A percentile compares a stretch with the other conserved stretches of the same genome.
phyloP scores from a whole-genome alignment of 2,329 filamentous ascomycete species.

The Fusarium gaditjirri region DNA sequence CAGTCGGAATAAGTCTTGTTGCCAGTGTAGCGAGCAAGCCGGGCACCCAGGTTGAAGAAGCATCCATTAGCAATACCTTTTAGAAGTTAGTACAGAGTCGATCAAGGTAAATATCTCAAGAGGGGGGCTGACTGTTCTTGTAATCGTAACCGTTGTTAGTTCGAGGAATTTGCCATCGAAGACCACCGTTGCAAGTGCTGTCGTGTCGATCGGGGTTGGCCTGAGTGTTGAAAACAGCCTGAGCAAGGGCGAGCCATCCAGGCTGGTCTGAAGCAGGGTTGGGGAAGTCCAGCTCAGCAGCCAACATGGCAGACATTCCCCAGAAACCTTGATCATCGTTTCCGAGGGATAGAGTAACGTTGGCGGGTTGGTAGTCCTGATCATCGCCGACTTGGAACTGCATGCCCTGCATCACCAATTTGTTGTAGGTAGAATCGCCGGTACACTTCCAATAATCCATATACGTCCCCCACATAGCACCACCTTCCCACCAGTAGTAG shows the following conservation, averaged over 20 bases:
- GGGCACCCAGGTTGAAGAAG: slow-evolving; percentile 73
- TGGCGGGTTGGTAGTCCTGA: slow-evolving; percentile 66
- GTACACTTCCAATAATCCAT: slow-evolving; percentile 74
- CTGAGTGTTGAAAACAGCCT: slow-evolving; percentile 71
- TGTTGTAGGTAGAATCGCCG: slow-evolving; percentile 68
- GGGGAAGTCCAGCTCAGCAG: slow-evolving; percentile 67
- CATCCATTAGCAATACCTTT: slow-evolving; percentile 66
- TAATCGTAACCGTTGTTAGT: slow-evolving; percentile 82
- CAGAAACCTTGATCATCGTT: slow-evolving; percentile 76
- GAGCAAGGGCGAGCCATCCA: slow-evolving; percentile 66
- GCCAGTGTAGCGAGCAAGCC: slow-evolving; percentile 75
- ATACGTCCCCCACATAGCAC: slow-evolving; percentile 69
- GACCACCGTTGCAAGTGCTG: slow-evolving; percentile 65
- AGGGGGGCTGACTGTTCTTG: slow-evolving; percentile 65
- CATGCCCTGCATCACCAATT: slow-evolving; percentile 61
- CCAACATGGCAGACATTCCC: slow-evolving; percentile 72
- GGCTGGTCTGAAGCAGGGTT: slow-evolving; percentile 61
- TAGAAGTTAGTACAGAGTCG: neutral
- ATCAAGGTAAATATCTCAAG: neutral
- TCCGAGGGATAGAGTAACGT: slow-evolving; percentile 63
- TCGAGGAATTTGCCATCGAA: slow-evolving; percentile 81
- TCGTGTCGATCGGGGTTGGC: slow-evolving; percentile 68
- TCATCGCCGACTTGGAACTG: slow-evolving; percentile 64
- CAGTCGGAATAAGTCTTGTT: slow-evolving; percentile 73
- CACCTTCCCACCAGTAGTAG: slow-evolving; percentile 76